A percentile compares a stretch with the other conserved stretches of the same genome.
phyloP scores from a whole-genome alignment of 805 yeast genomes.

The Candida orba region DNA sequence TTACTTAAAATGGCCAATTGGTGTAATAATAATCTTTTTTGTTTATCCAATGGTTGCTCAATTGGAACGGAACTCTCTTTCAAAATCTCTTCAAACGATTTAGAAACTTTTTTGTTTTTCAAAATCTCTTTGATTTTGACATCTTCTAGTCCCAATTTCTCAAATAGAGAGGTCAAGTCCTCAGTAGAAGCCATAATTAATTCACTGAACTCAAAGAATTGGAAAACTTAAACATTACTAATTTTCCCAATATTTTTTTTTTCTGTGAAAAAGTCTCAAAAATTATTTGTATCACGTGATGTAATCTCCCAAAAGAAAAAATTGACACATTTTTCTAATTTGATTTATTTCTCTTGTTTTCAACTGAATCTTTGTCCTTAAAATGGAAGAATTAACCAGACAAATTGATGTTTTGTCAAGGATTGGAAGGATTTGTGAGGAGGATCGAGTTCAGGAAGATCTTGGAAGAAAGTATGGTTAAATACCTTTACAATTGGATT shows the following conservation, averaged over 20 bases:
- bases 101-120: conserved; percentile 80
- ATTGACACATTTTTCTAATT: conserved; percentile 1
- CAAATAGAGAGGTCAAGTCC: conserved; percentile 27
- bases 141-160: conserved; percentile 59
- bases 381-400: not conserved
- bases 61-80: conserved; percentile 31
- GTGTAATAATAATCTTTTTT: conserved; percentile 61
- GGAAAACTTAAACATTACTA: too few species aligned
- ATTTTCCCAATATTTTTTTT: not conserved
- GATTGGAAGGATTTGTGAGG: not conserved
- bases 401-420: not conserved
- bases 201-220: not conserved
- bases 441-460: not conserved
- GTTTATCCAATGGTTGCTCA: conserved; percentile 41
- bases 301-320: not conserved
- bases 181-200: conserved; percentile 25
- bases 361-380: not conserved
- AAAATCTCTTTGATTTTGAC: conserved; percentile 70
- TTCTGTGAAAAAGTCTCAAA: not conserved
- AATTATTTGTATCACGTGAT: not conserved
- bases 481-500: too few species aligned
- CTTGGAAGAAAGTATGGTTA: not conserved
- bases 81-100: conserved; percentile 56
- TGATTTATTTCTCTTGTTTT: not conserved
- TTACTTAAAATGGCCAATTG: conserved; percentile 69